Base-by-base conservation (phyloP, 169 alveolate species). In the Fabrea salina region DNA sequence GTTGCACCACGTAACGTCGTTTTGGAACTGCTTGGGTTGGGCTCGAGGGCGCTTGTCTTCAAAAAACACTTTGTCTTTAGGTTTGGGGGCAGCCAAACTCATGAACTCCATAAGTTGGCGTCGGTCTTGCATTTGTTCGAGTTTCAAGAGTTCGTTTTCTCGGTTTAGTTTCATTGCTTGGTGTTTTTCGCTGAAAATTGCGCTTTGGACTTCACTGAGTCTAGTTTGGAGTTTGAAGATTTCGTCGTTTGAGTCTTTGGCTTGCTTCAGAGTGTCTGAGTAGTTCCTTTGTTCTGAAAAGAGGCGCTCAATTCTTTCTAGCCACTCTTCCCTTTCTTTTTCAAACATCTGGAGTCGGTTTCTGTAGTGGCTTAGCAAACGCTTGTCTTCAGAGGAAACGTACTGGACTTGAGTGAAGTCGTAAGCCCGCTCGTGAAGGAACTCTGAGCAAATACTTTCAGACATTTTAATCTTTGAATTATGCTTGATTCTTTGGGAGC, bases 401-500 rank as follows among this genome's bases (percentile, higher is more conserved):
- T 47, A 27, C 11, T 33, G 11, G 16, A 35, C 39, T 13, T 35
- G 44, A 0, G 74, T 33, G 49, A 61, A 61, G 11, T 61, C 74
- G 32, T 33, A 13, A 11, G 41, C 16, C 22, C 13, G 25, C 22
- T 61, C 74, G n/a, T 61, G 32, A n/a, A 61, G 32, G 50, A 61
- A 61, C 74, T 61, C 74, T 16, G 74, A 35, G 50, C 74, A 61
- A 16, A 61, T 27, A 4, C 74, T 61, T 13, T 61, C 74, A 61
- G 74, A n/a, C 74, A 61, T 61, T 61, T 61, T 16, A 33, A 61
- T 61, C 8, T 54, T 54, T 44, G n/a, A n/a, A n/a, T n/a, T n/a
- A n/a, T n/a, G n/a, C n/a, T n/a, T n/a, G n/a, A n/a, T n/a, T n/a
- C n/a, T 44, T 16, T 16, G 19, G 16, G 16, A 44, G 53, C 16